phyloP scores from a whole-genome alignment of 768 basidiomycete species.

The Lactifluus rugatus region DNA sequence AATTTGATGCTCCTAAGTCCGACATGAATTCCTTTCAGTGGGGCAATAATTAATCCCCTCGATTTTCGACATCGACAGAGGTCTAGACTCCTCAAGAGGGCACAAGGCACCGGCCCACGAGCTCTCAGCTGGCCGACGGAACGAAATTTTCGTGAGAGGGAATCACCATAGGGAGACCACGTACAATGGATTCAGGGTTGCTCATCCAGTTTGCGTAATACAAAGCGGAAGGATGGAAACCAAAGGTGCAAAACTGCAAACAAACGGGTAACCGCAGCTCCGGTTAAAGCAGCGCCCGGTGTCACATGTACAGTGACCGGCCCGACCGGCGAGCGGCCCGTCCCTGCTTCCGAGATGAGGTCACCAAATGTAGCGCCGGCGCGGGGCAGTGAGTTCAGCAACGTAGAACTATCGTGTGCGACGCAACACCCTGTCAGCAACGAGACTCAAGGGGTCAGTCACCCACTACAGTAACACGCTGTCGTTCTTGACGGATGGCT shows the following conservation, averaged over 20 bases:
- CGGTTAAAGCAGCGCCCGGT: neutral
- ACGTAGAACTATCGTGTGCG: too few relatives aligned
- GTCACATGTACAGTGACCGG: neutral
- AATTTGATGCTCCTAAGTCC: neutral
- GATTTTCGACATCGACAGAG: neutral
- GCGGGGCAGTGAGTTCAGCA: too few relatives aligned
- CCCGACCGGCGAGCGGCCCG: neutral
- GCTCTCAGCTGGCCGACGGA: neutral
- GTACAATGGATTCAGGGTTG: neutral
- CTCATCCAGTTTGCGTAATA: neutral
- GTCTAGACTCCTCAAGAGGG: neutral
- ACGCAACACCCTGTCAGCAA: neutral
- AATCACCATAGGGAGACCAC: neutral
- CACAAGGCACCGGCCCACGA: neutral
- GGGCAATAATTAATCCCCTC: neutral
- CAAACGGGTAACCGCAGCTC: neutral
- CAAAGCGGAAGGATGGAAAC: neutral
- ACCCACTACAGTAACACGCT: neutral
- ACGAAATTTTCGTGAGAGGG: neutral
- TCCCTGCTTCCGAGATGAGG: too few relatives aligned
- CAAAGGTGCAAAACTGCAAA: neutral
- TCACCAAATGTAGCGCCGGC: too few relatives aligned
- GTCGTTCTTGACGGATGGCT: neutral
- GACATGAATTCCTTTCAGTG: slow-evolving; percentile 1
- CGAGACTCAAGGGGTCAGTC: too few relatives aligned